A percentile compares a stretch with the other conserved stretches of the same genome.
These are phyloP conservation scores for Argentina anserina DNA, from an alignment of 306 rosid species.

Conservation along the genomic window DNA sequence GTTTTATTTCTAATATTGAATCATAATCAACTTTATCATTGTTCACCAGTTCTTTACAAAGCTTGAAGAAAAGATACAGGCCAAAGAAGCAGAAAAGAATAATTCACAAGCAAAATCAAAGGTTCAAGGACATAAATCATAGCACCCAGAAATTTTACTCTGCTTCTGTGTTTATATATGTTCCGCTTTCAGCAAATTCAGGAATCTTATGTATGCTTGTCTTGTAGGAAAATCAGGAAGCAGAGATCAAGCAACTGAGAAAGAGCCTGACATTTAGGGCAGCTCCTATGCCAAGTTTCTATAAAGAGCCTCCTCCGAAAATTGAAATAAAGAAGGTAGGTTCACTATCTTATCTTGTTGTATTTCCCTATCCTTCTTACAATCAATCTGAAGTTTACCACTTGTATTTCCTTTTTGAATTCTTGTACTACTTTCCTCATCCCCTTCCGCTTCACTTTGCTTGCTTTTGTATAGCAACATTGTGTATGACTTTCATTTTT, in stretches of 20 bases:
- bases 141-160: background rate
- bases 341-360: background rate
- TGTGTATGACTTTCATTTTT: conserved; percentile 15
- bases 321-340: conserved; percentile 82
- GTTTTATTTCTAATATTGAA: background rate
- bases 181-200: background rate
- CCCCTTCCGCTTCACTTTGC: background rate
- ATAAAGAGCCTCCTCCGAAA: conserved; percentile 88
- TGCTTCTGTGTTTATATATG: conserved; percentile 5
- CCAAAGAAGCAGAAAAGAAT: conserved; percentile 79
- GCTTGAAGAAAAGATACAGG: conserved; percentile 92
- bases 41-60: conserved; percentile 71
- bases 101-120: conserved; percentile 76
- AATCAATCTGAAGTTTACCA: background rate
- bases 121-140: conserved; percentile 34
- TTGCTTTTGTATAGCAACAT: conserved; percentile 5
- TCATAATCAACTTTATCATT: conserved; percentile 14
- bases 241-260: conserved; percentile 83
- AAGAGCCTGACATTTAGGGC: conserved; percentile 83
- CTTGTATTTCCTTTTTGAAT: background rate
- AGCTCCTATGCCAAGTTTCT: conserved; percentile 91
- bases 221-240: conserved; percentile 74
- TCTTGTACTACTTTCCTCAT: background rate
- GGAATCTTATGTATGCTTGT: conserved; percentile 2
- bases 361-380: background rate